Evolutionary conservation across 306 rosid genomes (phyloP), one percentile per base, ranked within the genome.

Genomic region (Quillaja saponaria): DNA sequence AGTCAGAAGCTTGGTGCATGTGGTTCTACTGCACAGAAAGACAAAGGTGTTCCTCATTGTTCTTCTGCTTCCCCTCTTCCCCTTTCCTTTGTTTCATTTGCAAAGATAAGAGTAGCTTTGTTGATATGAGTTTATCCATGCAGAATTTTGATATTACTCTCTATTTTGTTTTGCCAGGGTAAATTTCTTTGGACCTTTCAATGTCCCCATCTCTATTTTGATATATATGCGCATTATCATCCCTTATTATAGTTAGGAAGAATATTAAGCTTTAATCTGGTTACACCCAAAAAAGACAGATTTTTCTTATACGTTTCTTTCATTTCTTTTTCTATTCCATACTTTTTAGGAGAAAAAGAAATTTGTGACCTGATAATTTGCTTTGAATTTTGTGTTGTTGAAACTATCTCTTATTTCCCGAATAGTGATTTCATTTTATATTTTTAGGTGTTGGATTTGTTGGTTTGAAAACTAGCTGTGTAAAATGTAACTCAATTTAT

Each of bases 11-110:
- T 41, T 59, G 55, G 13, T 40, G 74, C 53, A 35, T 31, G 13
- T 76, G 76, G 20, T 55, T 46, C 10, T 49, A 64, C 66, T 54
- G 44, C 64, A 10, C 44, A 63, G 16, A 62, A 40, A 25, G 71
- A 20, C 31, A 65, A 63, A 74, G 89, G 89, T 83, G 2, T 25
- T 25, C 31, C 4, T 7, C 21, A 9, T 31, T 48, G 44, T 12
- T n/a, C 44, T 14, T 33, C 45, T 48, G 7, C 4, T 35, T 8
- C 3, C 31, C 42, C 39, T 25, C 21, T 44, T 63, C n/a, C 18
- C 13, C 28, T 48, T 16, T 17, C 16, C 28, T 13, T 17, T 13
- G 53, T 8, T 39, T 39, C 44, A 39, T 39, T 8, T 39, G 40
- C 7, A 37, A n/a, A n/a, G n/a, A n/a, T n/a, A 39, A 12, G 2